These are phyloP conservation scores for Lycium barbarum DNA, from an alignment of 257 asterid species.

Conservation along the genomic window DNA sequence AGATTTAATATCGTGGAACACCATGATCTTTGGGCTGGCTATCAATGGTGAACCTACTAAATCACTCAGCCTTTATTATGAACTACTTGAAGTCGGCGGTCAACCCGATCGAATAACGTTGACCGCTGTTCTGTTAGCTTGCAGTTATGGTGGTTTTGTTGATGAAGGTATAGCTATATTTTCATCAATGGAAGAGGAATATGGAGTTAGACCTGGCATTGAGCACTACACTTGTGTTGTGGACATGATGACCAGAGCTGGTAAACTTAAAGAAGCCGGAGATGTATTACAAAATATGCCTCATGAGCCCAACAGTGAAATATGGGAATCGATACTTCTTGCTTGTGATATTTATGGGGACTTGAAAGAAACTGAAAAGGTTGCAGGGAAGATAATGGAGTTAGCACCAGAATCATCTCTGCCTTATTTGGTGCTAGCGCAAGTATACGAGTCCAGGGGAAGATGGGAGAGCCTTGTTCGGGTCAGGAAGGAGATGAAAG, in stretches of 20 bases:
- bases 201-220: conserved; percentile 51
- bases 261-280: conserved; percentile 56
- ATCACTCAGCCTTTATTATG: conserved; percentile 50
- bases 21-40: conserved; percentile 59
- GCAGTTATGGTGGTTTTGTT: conserved; percentile 56
- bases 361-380: conserved; percentile 48
- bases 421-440: conserved; percentile 57
- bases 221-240: conserved; percentile 59
- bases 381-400: conserved; percentile 62
- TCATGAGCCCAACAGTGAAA: conserved; percentile 44
- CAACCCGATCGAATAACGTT: conserved; percentile 60
- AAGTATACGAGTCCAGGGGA: conserved; percentile 54
- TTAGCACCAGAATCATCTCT: conserved; percentile 53
- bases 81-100: conserved; percentile 54
- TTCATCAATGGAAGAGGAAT: conserved; percentile 57
- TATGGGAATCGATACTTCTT: conserved; percentile 60
- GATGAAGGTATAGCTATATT: conserved; percentile 57
- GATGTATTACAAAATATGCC: conserved; percentile 45
- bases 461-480: conserved; percentile 82
- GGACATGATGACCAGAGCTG: conserved; percentile 55
- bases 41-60: conserved; percentile 59
- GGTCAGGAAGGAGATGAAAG: conserved; percentile 55
- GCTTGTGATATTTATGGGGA: conserved; percentile 55
- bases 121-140: conserved; percentile 61
- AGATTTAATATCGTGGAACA: conserved; percentile 76